Base-by-base conservation (phyloP, 495 filamentous ascomycete genomes). In the Penicillium samsonianum region DNA sequence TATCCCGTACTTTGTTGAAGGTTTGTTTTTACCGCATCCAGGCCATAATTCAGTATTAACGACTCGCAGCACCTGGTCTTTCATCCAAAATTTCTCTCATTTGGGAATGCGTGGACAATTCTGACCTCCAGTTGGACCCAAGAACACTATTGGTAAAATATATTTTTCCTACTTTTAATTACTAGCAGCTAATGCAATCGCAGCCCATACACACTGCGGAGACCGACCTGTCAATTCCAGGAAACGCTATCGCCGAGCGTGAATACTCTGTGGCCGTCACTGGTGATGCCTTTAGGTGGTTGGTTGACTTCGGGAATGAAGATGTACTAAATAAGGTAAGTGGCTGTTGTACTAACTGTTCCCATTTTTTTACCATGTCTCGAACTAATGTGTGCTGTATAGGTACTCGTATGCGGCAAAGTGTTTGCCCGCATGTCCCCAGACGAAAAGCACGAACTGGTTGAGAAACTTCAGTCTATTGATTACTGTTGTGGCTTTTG, bases 371-470 rank as follows among this genome's bases (percentile, higher is more conserved):
- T 11, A 8, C 7, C 16, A 38, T 28, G 8, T 1, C 3, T 11
- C 16, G 22, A 17, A 11, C 49, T 23, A 30, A 38, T 26, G 46
- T 59, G 23, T 35, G 17, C 23, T 56, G 31, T 55, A 38, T 33
- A 92, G 83, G 90, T 97, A 84, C 88, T 99, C 58, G 89, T 94
- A 26, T 81, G 84, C 53, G 91, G 92, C 23, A 94, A 94, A 76
- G 90, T 99, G 1, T 99, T 96, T 73, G 95, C 95, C 23, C 85
- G 95, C 58, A 99, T 99, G 95, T 97, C 92, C 16, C 95, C 95
- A 1, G 95, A 99, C 70, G 94, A 99, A 73, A 99, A 99, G 68
- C 93, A 98, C 69, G 95, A 99, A 68, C 78, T 99, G 10, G 91
- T 99, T 12, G 92, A 98, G 70, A 98, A 96, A 67, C 82, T 99